Percentiles rank a stretch among this genome's conserved stretches.
These are phyloP conservation scores for Phytophthora pluvialis DNA, from an alignment of 352 stramenopile genomes.

Conservation along the genomic window DNA sequence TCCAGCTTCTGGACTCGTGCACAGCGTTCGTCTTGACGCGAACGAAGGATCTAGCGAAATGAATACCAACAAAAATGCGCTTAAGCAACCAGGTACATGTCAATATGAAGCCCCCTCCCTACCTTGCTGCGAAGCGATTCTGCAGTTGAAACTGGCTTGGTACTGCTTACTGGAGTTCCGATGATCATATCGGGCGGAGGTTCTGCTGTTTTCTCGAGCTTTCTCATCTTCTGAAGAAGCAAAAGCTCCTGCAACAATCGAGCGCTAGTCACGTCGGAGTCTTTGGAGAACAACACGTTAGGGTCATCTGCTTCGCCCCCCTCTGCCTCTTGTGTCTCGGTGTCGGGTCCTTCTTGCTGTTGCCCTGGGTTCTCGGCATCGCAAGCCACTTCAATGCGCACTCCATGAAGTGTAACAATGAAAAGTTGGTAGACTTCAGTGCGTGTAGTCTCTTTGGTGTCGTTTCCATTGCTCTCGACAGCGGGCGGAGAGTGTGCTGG, in stretches of 20 bases:
- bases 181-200: slow-evolving; percentile 43
- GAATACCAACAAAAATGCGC: neutral
- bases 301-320: slow-evolving; percentile 9
- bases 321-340: neutral
- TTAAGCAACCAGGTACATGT: too few relatives aligned
- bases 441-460: neutral
- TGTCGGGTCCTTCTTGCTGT: neutral
- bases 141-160: slow-evolving; percentile 41
- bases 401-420: slow-evolving; percentile 30
- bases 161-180: slow-evolving; percentile 39
- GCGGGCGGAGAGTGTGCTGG: neutral
- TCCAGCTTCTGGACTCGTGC: slow-evolving; percentile 35
- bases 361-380: neutral
- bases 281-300: neutral
- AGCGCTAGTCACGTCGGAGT: slow-evolving; percentile 12
- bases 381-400: slow-evolving; percentile 26
- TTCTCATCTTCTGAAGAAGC: slow-evolving; percentile 45
- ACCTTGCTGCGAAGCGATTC: slow-evolving; percentile 58
- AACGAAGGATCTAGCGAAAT: slow-evolving; percentile 39
- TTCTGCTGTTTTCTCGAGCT: slow-evolving; percentile 23
- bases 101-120: neutral
- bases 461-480: neutral
- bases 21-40: slow-evolving; percentile 41
- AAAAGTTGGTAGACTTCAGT: slow-evolving; percentile 23
- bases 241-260: slow-evolving; percentile 48